Evolutionary conservation across 495 filamentous ascomycete species (phyloP).

Genomic region (Penicillium roqueforti): DNA sequence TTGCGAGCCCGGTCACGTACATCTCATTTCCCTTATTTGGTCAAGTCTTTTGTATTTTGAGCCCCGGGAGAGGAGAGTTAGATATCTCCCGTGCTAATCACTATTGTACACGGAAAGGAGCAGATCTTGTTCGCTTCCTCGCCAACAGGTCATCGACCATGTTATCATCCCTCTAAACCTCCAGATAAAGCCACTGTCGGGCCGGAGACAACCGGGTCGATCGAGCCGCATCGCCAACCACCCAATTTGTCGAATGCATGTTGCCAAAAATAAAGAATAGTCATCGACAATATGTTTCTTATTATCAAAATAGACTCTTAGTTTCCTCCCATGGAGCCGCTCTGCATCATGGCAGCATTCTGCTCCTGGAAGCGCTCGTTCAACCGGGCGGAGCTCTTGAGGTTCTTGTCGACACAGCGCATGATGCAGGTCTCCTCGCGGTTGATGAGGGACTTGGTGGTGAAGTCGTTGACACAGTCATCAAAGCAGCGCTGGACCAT

Average conservation of each 20-base stretch:
- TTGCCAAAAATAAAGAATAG: background rate
- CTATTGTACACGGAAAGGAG: conserved; percentile 29
- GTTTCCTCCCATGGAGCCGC: conserved; percentile 51
- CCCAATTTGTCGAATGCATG: background rate
- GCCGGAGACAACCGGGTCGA: background rate
- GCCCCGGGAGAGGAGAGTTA: conserved; percentile 5
- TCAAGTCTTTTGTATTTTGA: conserved; percentile 17
- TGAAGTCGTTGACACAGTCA: conserved; percentile 97
- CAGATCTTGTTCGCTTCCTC: conserved; percentile 11
- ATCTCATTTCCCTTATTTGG: background rate
- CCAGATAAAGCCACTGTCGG: background rate
- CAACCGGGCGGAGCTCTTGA: conserved; percentile 80
- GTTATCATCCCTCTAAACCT: background rate
- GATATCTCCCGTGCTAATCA: conserved; percentile 15
- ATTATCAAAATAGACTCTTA: background rate
- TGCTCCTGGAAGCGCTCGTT: conserved; percentile 92
- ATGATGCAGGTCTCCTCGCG: conserved; percentile 87
- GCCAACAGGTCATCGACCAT: conserved; percentile 7
- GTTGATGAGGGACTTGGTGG: conserved; percentile 82
- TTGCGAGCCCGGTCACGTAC: background rate
- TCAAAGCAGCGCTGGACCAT: conserved; percentile 95
- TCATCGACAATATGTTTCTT: background rate
- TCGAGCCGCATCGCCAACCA: background rate
- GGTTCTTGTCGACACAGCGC: conserved; percentile 91
- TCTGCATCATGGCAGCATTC: conserved; percentile 81